phyloP scores from a whole-genome alignment of 768 basidiomycete species.

The Grammothele lineata region DNA sequence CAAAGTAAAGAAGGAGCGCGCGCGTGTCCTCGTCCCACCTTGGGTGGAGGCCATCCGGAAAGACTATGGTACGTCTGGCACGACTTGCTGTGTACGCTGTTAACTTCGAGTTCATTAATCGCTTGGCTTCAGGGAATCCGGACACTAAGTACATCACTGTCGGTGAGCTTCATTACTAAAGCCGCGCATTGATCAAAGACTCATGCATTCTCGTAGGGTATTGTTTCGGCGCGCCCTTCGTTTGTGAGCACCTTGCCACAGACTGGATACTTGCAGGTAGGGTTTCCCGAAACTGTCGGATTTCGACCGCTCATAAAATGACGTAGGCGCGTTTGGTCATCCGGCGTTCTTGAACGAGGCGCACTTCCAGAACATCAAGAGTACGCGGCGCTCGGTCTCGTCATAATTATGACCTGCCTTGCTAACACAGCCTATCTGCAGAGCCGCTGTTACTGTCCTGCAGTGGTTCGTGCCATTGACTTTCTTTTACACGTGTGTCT shows the following conservation, averaged over 20 bases:
- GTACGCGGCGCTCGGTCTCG: constrained; percentile 30
- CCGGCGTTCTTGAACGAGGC: constrained; percentile 46
- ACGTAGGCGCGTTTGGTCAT: constrained; percentile 51
- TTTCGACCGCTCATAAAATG: no score
- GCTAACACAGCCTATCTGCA: no score
- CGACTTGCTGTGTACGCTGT: not conserved
- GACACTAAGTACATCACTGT: constrained; percentile 15
- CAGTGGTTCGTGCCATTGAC: constrained; percentile 35
- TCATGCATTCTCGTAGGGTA: no score
- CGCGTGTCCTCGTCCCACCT: constrained; percentile 37
- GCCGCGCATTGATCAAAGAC: no score
- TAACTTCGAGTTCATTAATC: constrained; percentile 12
- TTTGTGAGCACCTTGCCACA: constrained; percentile 41
- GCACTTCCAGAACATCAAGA: constrained; percentile 43
- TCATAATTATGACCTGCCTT: not conserved
- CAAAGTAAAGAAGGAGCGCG: constrained; percentile 28
- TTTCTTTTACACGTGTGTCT: not conserved
- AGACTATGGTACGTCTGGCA: constrained; percentile 37
- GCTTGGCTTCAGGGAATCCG: constrained; percentile 16
- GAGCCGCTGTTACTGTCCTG: constrained; percentile 53
- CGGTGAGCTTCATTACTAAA: no score
- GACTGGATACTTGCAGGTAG: constrained; percentile 47
- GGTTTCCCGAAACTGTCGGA: not conserved
- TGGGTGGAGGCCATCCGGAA: constrained; percentile 51
- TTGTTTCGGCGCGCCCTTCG: constrained; percentile 55